Percentiles rank a stretch among this genome's conserved stretches.
Conservation (phyloP, 2,329 filamentous ascomycete species). For the Pyricularia grisea region DNA sequence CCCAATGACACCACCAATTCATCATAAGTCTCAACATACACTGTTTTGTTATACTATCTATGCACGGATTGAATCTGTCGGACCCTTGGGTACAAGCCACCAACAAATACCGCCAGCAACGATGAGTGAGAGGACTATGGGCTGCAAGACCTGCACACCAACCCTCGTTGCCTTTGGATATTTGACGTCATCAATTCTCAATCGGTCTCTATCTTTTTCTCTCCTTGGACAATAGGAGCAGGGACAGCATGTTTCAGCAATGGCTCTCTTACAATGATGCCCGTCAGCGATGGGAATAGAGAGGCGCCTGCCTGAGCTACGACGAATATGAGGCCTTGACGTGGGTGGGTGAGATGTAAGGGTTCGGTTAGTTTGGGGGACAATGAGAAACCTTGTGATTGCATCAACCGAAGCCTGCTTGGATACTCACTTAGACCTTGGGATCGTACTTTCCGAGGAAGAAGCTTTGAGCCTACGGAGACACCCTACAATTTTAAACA, state of each 20-base stretch:
- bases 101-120: constrained; percentile 33
- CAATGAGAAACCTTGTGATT: background rate
- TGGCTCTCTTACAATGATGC: background rate
- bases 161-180: constrained; percentile 48
- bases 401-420: background rate
- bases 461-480: constrained; percentile 56
- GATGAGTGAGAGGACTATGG: constrained; percentile 42
- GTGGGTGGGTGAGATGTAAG: constrained; percentile 53
- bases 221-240: no score
- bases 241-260: no score
- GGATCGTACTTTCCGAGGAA: constrained; percentile 35
- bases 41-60: background rate
- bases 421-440: constrained; percentile 48
- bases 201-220: background rate
- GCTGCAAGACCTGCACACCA: constrained; percentile 47
- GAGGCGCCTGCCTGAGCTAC: constrained; percentile 67
- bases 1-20: background rate
- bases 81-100: constrained; percentile 12
- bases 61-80: background rate
- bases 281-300: constrained; percentile 47
- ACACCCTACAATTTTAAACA: constrained; percentile 47
- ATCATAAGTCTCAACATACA: background rate
- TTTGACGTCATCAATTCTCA: constrained; percentile 14
- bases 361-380: background rate
- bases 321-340: constrained; percentile 59